These are phyloP conservation scores for Closterium sp. DNA, from an alignment of 139 green algal species.

Conservation along the genomic window DNA sequence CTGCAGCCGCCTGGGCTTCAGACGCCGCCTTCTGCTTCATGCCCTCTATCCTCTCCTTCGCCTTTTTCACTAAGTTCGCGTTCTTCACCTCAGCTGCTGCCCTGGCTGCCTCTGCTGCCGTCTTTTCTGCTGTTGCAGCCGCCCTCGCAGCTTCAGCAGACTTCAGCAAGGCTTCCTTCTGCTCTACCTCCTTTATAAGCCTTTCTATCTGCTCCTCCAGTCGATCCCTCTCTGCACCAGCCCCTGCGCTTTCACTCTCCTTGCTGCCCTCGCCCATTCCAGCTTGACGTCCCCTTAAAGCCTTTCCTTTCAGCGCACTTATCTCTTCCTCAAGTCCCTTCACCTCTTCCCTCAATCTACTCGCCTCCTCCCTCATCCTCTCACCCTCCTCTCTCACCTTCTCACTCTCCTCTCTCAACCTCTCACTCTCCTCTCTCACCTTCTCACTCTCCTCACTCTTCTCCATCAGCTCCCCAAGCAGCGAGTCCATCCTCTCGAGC, in stretches of 20 bases:
- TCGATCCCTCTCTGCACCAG: neutral
- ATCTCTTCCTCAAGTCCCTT: too few relatives aligned
- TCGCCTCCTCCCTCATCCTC: neutral
- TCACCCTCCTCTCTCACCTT: neutral
- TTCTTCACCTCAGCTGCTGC: slow-evolving; percentile 10
- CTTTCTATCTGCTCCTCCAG: neutral
- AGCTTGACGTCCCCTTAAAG: too few relatives aligned
- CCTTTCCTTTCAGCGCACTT: too few relatives aligned
- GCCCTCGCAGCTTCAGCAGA: neutral
- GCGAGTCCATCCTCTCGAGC: neutral
- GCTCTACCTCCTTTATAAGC: neutral
- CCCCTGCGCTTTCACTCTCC: slow-evolving; percentile 1
- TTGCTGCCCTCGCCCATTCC: too few relatives aligned
- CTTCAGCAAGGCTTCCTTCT: slow-evolving; percentile 12
- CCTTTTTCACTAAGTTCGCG: neutral
- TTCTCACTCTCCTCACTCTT: neutral
- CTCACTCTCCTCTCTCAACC: slow-evolving; percentile 1
- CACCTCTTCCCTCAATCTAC: neutral
- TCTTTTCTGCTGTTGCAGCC: too few relatives aligned
- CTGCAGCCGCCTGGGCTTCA: neutral
- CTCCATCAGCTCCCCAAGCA: neutral
- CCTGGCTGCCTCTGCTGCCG: too few relatives aligned
- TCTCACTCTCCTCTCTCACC: neutral
- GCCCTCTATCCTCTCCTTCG: neutral
- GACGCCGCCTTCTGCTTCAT: neutral